Evolutionary conservation across 768 basidiomycete species (phyloP), one percentile per base, ranked within the genome.

Genomic region (Pulveroboletus sp.): DNA sequence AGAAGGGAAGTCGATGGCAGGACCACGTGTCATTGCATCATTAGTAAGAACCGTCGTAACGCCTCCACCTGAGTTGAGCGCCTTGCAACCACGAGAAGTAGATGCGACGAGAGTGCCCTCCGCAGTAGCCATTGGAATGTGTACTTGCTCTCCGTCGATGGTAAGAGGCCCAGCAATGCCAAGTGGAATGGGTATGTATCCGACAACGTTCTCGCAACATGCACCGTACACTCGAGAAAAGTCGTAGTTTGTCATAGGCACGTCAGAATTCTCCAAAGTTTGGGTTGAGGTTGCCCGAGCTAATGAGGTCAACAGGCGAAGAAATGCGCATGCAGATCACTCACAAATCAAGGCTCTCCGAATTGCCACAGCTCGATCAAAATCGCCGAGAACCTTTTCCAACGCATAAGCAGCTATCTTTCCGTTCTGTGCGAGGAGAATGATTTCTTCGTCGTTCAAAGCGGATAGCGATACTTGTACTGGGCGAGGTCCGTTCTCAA

Each of bases 61-160:
- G 30, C 96, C 96, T 46, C 95, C 94, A 42, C 91, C 90, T 1
- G 92, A 83, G 65, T 99, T 98, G 59, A 98, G 83, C 0, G 96
- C 96, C 70, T 98, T 99, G 74, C 93, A 96, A 7, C 95, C 96
- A 54, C 96, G 86, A 0, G 95, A 97, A 0, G 95, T 89, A 6
- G 95, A 98, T 0, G 96, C 96, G 53, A 98, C 94, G 47, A 99
- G 82, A 0, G 96, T 98, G 51, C 96, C 96, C 68, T 99, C 96
- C n/a, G 96, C 94, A 5, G 96, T 99, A 38, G 96, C 96, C 96
- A 99, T 98, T 8, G 96, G 96, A 60, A 99, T 94, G 36, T 84
- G 95, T 59, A 83, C 83, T 41, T 84, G 71, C 37, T 78, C 72
- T 28, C 90, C 93, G 60, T 99, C 95, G 63, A 99, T 79, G 39